Percentiles rank a stretch among this genome's conserved stretches.
Conservation (phyloP, 768 basidiomycete species). For the Omphalotus guepiniiformis region DNA sequence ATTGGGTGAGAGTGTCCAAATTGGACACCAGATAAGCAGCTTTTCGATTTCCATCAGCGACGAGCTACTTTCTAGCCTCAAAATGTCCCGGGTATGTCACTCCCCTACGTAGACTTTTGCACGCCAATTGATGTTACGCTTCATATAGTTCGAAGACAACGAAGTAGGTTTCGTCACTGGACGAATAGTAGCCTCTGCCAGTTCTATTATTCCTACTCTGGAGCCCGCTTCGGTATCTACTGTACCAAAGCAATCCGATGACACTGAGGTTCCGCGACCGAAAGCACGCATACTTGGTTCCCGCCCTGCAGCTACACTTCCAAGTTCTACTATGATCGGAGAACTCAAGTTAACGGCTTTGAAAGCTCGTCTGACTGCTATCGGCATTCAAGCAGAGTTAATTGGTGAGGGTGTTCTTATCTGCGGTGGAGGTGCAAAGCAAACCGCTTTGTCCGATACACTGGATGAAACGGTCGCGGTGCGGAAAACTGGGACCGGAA, state of each 20-base stretch:
- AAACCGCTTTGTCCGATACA: conserved; percentile 33
- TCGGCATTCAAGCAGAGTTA: conserved; percentile 87
- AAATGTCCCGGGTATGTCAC: conserved; percentile 76
- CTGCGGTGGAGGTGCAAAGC: conserved; percentile 63
- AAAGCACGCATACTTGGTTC: conserved; percentile 53
- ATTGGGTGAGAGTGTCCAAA: conserved; percentile 74
- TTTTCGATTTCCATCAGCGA: conserved; percentile 95
- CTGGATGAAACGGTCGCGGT: conserved; percentile 78
- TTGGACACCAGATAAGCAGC: conserved; percentile 93
- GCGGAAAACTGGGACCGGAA: conserved; percentile 78
- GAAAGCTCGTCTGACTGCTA: conserved; percentile 69
- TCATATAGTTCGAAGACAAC: conserved; percentile 88
- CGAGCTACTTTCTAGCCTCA: conserved; percentile 70
- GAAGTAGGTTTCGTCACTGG: conserved; percentile 93
- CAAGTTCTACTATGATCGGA: conserved; percentile 94
- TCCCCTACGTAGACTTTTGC: neutral
- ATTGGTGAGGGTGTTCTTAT: conserved; percentile 97
- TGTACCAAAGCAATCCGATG: conserved; percentile 15
- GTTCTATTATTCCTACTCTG: conserved; percentile 84
- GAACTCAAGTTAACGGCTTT: conserved; percentile 90
- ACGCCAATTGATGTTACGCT: neutral
- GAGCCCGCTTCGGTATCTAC: conserved; percentile 53
- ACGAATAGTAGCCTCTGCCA: conserved; percentile 78
- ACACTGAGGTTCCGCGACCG: conserved; percentile 18
- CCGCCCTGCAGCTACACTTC: conserved; percentile 63